Percentiles rank a stretch among this genome's conserved stretches.
phyloP scores from a whole-genome alignment of 257 asterid species.

The Nicotiana undulata region DNA sequence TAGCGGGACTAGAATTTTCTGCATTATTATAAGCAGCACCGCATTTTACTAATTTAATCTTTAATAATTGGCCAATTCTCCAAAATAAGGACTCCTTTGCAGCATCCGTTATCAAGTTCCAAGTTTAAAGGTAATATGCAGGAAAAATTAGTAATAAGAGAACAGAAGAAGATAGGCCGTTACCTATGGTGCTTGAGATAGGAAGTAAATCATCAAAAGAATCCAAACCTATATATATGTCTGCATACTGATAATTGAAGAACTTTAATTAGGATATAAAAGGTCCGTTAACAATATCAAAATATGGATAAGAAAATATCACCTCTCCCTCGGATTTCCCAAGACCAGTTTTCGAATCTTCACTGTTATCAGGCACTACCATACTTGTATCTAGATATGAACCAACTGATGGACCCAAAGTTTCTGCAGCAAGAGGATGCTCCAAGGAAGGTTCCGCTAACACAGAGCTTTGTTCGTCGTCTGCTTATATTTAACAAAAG shows the following conservation, averaged over 20 bases:
- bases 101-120: background rate
- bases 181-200: conserved; percentile 21
- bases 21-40: conserved; percentile 12
- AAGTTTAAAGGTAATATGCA: background rate
- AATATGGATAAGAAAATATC: conserved; percentile 15
- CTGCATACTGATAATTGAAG: conserved; percentile 37
- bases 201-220: conserved; percentile 37
- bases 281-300: background rate
- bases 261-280: conserved; percentile 15
- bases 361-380: conserved; percentile 21
- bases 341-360: conserved; percentile 26
- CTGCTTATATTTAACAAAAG: conserved; percentile 7
- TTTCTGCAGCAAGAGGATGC: conserved; percentile 7
- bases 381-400: conserved; percentile 21
- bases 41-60: conserved; percentile 7
- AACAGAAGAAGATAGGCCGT: conserved; percentile 5
- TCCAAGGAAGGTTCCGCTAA: conserved; percentile 3
- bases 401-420: conserved; percentile 9
- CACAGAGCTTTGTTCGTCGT: conserved; percentile 9
- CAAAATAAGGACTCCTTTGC: conserved; percentile 5
- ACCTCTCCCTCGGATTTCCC: conserved; percentile 46
- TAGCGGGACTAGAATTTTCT: conserved; percentile 24
- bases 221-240: conserved; percentile 32
- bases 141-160: background rate
- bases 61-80: background rate